These are phyloP conservation scores for Skeletonema grethae DNA, from an alignment of 108 stramenopile genomes.

Conservation along the genomic window DNA sequence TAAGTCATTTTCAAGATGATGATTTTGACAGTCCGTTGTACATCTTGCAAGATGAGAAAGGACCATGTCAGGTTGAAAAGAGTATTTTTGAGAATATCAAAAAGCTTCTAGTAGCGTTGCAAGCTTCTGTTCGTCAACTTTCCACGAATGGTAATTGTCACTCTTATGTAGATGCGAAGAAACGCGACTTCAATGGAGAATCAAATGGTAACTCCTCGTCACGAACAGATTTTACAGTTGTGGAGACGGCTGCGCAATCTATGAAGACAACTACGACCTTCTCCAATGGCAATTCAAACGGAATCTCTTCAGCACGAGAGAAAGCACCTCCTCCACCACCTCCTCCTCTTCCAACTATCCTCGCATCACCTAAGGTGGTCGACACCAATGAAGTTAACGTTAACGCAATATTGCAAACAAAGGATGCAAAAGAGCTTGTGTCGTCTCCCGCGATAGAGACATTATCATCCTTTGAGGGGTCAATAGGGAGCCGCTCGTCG, in stretches of 20 bases:
- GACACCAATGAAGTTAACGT: not conserved
- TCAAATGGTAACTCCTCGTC: not conserved
- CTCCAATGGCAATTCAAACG: not conserved
- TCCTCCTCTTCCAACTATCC: not conserved
- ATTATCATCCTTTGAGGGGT: conserved; percentile 42
- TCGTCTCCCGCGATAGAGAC: conserved; percentile 21
- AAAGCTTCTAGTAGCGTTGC: conserved; percentile 14
- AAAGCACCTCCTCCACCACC: not conserved
- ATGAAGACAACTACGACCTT: too few species aligned
- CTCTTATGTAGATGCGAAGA: not conserved
- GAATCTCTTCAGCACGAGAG: not conserved
- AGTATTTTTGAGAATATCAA: conserved; percentile 11
- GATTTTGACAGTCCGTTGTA: conserved; percentile 71
- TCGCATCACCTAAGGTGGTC: not conserved
- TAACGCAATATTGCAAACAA: conserved; percentile 1
- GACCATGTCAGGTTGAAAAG: conserved; percentile 7
- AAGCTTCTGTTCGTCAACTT: not conserved
- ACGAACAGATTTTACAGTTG: not conserved
- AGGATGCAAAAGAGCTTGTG: not conserved
- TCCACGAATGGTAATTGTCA: not conserved
- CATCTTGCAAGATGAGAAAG: conserved; percentile 34
- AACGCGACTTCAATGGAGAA: not conserved
- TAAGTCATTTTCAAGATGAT: too few species aligned
- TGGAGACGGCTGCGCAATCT: not conserved
- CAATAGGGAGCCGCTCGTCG: conserved; percentile 38